phyloP scores from a whole-genome alignment of 2,329 filamentous ascomycete genomes.

The Ramularia collo-cygni region DNA sequence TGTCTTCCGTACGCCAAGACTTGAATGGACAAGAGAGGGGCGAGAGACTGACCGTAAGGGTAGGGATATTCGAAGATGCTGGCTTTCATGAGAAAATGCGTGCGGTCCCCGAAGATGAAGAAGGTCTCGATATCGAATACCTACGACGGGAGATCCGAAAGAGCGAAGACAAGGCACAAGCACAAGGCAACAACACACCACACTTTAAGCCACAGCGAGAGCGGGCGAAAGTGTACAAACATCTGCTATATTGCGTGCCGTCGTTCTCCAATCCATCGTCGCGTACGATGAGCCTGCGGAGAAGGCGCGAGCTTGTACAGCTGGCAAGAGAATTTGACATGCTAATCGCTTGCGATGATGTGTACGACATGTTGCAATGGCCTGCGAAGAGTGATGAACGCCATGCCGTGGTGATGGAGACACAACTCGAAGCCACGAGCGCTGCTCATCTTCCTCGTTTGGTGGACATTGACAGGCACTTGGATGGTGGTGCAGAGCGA shows the following conservation, averaged over 20 bases:
- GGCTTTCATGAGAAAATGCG: constrained; percentile 62
- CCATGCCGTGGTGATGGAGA: constrained; percentile 3
- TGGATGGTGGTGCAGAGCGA: constrained; percentile 51
- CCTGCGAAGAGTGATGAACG: constrained; percentile 34
- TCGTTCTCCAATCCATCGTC: constrained; percentile 86
- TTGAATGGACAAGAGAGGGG: no score
- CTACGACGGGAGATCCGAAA: constrained; percentile 47
- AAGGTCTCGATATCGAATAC: constrained; percentile 64
- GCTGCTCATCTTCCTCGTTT: constrained; percentile 59
- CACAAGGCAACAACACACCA: constrained; percentile 16
- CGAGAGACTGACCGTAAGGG: no score
- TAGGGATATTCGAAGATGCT: constrained; percentile 68
- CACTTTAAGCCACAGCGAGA: constrained; percentile 49
- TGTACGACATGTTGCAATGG: constrained; percentile 92
- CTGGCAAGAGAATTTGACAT: constrained; percentile 74
- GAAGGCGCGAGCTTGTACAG: constrained; percentile 62
- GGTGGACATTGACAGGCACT: constrained; percentile 66
- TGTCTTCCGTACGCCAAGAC: constrained; percentile 49
- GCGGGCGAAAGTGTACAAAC: constrained; percentile 68
- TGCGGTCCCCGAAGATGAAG: constrained; percentile 67
- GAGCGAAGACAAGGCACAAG: constrained; percentile 39
- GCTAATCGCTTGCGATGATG: constrained; percentile 81
- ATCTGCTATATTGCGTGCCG: constrained; percentile 82
- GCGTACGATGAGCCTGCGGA: constrained; percentile 66
- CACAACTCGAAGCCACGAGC: constrained; percentile 5